Conservation (phyloP, 2,329 filamentous ascomycete species). For the Phyllosticta citriasiana region DNA sequence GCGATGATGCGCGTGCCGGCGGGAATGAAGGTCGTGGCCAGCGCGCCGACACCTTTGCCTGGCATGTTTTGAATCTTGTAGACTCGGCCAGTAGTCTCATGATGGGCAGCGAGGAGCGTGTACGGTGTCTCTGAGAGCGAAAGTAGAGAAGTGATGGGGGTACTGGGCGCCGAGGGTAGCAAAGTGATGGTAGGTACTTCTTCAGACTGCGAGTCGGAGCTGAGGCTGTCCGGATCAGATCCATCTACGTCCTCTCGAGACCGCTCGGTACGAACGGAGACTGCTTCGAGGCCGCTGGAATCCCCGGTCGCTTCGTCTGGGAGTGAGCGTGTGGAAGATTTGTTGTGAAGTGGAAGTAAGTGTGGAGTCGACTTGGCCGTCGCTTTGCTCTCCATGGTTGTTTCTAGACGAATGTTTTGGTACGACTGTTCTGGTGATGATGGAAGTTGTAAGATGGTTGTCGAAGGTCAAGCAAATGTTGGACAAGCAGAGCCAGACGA, state of each 20-base stretch:
- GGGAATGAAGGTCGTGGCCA: slow-evolving; percentile 27
- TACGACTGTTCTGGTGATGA: background rate
- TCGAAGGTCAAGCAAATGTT: background rate
- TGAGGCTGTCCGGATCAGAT: background rate
- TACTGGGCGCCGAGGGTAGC: background rate
- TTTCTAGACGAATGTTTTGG: background rate
- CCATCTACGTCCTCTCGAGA: background rate
- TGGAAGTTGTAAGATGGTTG: background rate
- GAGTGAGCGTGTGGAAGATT: background rate
- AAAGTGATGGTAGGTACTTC: background rate
- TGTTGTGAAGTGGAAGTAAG: background rate
- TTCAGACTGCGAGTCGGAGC: background rate
- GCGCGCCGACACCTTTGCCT: slow-evolving; percentile 33
- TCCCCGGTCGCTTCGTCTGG: background rate
- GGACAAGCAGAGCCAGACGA: too few species aligned
- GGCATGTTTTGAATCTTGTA: slow-evolving; percentile 23
- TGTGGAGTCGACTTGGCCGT: background rate
- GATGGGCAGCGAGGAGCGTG: background rate
- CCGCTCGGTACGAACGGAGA: background rate
- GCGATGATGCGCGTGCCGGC: slow-evolving; percentile 31
- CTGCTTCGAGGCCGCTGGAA: background rate
- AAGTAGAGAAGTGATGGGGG: background rate
- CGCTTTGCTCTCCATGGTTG: background rate
- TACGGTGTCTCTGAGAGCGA: background rate
- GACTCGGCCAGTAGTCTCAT: background rate